These are phyloP conservation scores for Neurospora intermedia DNA, from an alignment of 495 filamentous ascomycete species.

Conservation along the genomic window DNA sequence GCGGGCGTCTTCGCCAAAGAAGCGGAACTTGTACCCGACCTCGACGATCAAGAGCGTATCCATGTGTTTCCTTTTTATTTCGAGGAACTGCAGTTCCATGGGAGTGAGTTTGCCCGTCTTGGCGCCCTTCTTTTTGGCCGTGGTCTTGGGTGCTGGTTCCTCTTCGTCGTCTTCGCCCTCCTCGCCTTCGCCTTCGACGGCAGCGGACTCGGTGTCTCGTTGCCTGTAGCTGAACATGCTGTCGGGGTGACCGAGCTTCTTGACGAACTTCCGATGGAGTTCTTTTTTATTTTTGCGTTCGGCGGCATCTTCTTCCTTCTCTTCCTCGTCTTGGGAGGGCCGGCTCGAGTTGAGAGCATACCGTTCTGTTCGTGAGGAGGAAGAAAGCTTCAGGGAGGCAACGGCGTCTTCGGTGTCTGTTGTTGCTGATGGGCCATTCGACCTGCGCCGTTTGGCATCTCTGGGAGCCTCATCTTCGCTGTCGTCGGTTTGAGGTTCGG, in stretches of 20 bases:
- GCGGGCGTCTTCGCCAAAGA: slow-evolving; percentile 95
- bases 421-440: slow-evolving; percentile 3
- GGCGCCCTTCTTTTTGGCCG: slow-evolving; percentile 50
- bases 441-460: slow-evolving; percentile 3
- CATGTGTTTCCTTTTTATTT: slow-evolving; percentile 86
- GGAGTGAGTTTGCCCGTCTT: slow-evolving; percentile 87
- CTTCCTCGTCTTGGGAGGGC: slow-evolving; percentile 28
- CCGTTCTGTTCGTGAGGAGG: not conserved
- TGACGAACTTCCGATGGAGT: slow-evolving; percentile 78
- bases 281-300: slow-evolving; percentile 47
- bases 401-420: slow-evolving; percentile 1
- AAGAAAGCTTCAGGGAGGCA: not conserved
- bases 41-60: slow-evolving; percentile 85
- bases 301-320: slow-evolving; percentile 34
- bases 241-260: slow-evolving; percentile 76
- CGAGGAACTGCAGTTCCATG: slow-evolving; percentile 84
- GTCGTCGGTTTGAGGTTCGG: slow-evolving; percentile 32
- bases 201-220: slow-evolving; percentile 40
- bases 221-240: slow-evolving; percentile 59
- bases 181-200: slow-evolving; percentile 40
- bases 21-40: slow-evolving; percentile 95
- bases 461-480: slow-evolving; percentile 20
- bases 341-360: slow-evolving; percentile 9
- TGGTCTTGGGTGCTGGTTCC: slow-evolving; percentile 27
- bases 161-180: slow-evolving; percentile 36